Evolutionary conservation across 306 rosid genomes (phyloP), one percentile per base, ranked within the genome.

Genomic region (Hylodesmum podocarpum): DNA sequence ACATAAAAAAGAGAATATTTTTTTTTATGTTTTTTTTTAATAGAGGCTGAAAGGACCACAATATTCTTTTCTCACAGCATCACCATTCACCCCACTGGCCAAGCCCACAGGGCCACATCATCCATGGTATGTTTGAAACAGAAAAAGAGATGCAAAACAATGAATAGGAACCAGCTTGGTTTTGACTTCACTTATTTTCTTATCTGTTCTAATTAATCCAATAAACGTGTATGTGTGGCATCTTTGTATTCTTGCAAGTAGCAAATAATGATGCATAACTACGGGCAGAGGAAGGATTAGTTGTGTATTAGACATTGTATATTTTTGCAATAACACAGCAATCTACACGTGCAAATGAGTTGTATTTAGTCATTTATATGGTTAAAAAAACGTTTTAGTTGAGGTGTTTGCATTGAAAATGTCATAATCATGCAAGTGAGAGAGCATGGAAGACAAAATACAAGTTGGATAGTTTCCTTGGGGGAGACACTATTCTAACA

Each of bases 401-500:
- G 63, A 77, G 59, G n/a, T 10, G 41, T 43, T 25, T 55, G 66
- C 70, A 49, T 62, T 70, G 64, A 63, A 70, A 39, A 61, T 70
- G 25, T n/a, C 18, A 39, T 22, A 61, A 81, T 73, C 65, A 29
- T 59, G 41, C 41, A 58, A 15, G 40, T 28, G 39, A 58, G 36
- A 49, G 67, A 75, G 37, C 78, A 57, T 34, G 33, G n/a, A n/a
- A 47, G 57, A 54, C 74, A 41, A 51, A 54, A 22, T 54, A 80
- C 43, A 55, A 75, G 81, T 81, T 75, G 74, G 73, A 11, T 24
- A 81, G 78, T 47, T 76, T 40, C 78, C 50, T 14, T 19, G 25
- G 15, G n/a, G 78, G 68, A 49, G 85, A 70, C 81, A 76, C 0
- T 33, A 0, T 57, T 49, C 50, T 59, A 39, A 61, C 62, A 70